Evolutionary conservation across 108 stramenopile genomes (phyloP), one percentile per base, ranked within the genome.

Genomic region (Aurantiochytrium sp.): DNA sequence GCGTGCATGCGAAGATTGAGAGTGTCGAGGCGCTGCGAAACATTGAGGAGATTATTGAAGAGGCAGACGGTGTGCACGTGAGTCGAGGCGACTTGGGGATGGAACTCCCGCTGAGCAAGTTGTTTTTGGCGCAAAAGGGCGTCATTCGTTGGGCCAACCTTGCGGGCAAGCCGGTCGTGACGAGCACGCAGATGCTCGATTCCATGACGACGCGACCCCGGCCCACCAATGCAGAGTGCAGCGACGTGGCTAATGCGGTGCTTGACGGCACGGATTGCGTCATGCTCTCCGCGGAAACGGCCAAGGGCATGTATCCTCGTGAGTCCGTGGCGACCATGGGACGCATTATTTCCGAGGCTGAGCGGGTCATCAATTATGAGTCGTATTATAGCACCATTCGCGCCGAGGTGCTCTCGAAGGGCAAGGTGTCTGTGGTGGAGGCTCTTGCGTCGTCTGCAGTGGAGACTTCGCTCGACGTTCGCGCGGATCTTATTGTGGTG

Each of bases 111-210:
- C 29, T 89, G 18, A 49, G 69, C 59, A 88, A 93, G 91, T 91
- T 94, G 51, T 94, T 93, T 53, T 14, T 92, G 49, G 93, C 92
- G 18, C 94, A 94, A 73, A 94, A 94, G 92, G 89, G 73, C 83
- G 93, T 94, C 92, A 94, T 94, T 83, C n/a, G 6, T 19, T 60
- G 59, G 60, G 59, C 47, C 71, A 92, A 92, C 60, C 88, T 59
- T 25, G 58, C 43, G 12, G 88, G 93, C 45, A 90, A 89, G 59
- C 90, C 94, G 3, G 98, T 99, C 23, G 93, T 99, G 58, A 98
- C 97, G 25, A 98, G 98, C 29, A 99, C 99, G n/a, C 99, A 99
- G 92, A 98, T 98, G 98, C 91, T 98, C 43, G 98, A 98, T 88
- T 96, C 96, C 58, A 99, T 99, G 99, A 98, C 97, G 89, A 92